phyloP scores from a whole-genome alignment of 1,284 basidiomycete species.

The Cutaneotrichosporon sp. region DNA sequence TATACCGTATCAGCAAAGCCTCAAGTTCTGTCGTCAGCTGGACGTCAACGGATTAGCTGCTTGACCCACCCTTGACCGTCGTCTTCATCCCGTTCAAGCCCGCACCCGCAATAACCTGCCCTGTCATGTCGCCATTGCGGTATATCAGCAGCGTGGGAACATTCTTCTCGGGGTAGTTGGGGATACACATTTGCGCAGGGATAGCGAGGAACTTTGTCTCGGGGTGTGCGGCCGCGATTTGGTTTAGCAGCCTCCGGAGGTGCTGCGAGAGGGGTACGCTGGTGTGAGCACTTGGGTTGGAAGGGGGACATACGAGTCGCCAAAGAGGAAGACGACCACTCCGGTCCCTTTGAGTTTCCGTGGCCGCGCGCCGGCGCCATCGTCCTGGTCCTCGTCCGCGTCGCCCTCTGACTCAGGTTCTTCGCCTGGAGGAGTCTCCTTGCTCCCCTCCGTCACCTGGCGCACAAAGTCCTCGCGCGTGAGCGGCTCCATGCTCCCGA shows the following conservation, averaged over 20 bases:
- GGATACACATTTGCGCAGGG: constrained; percentile 90
- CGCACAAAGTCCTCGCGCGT: constrained; percentile 87
- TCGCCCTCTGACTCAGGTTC: constrained; percentile 49
- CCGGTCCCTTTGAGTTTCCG: constrained; percentile 50
- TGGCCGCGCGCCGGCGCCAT: constrained; percentile 39
- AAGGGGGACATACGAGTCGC: constrained; percentile 50
- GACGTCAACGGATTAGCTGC: no score
- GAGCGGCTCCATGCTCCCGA: constrained; percentile 84
- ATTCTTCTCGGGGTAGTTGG: constrained; percentile 86
- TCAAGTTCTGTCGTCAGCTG: constrained; percentile 37
- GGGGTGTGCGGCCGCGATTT: constrained; percentile 74
- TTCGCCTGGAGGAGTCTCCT: constrained; percentile 60
- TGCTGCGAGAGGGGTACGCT: constrained; percentile 76
- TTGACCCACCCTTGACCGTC: constrained; percentile 65
- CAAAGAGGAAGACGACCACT: constrained; percentile 55
- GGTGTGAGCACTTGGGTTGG: not conserved
- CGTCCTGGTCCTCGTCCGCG: constrained; percentile 33
- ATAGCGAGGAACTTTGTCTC: constrained; percentile 95
- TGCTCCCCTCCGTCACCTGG: constrained; percentile 91
- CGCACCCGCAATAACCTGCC: constrained; percentile 69
- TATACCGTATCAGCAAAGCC: constrained; percentile 35
- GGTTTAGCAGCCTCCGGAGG: constrained; percentile 64
- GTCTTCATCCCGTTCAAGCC: constrained; percentile 65
- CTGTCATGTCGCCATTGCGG: constrained; percentile 78
- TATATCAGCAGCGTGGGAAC: constrained; percentile 91